These are phyloP conservation scores for Musa troglodytarum DNA, from an alignment of 176 grass and related monocot genomes.

Conservation along the genomic window DNA sequence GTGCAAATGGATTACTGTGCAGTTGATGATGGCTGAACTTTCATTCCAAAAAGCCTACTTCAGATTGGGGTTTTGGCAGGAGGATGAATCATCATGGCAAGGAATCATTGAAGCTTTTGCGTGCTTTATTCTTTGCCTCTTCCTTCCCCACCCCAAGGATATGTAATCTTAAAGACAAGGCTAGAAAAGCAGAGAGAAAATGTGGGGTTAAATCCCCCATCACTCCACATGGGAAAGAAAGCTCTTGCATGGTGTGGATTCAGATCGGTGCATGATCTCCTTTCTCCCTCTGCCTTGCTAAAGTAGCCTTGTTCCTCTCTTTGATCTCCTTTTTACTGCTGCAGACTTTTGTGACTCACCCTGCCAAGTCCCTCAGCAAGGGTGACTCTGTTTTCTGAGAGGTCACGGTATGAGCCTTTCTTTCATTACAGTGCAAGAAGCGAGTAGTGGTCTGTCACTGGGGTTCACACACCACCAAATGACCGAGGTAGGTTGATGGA, in stretches of 20 bases:
- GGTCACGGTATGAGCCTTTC: constrained; percentile 18
- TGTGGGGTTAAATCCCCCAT: background rate
- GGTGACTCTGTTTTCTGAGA: background rate
- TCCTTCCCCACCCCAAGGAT: background rate
- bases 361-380: background rate
- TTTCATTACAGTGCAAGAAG: constrained; percentile 18
- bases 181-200: background rate
- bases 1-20: background rate
- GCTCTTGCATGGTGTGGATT: constrained; percentile 29
- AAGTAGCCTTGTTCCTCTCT: constrained; percentile 28
- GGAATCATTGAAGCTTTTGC: constrained; percentile 23
- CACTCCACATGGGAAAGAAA: constrained; percentile 34
- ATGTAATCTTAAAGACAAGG: constrained; percentile 4
- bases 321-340: constrained; percentile 4
- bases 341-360: constrained; percentile 1
- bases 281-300: constrained; percentile 11
- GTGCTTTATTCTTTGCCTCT: constrained; percentile 16
- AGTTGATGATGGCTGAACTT: background rate
- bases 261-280: background rate
- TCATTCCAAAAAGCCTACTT: too few species aligned
- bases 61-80: too few species aligned
- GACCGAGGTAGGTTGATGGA: background rate
- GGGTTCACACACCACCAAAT: background rate
- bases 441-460: background rate
- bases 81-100: background rate